Conservation (phyloP, 2,329 filamentous ascomycete genomes). For the Nannizzia gypsea region DNA sequence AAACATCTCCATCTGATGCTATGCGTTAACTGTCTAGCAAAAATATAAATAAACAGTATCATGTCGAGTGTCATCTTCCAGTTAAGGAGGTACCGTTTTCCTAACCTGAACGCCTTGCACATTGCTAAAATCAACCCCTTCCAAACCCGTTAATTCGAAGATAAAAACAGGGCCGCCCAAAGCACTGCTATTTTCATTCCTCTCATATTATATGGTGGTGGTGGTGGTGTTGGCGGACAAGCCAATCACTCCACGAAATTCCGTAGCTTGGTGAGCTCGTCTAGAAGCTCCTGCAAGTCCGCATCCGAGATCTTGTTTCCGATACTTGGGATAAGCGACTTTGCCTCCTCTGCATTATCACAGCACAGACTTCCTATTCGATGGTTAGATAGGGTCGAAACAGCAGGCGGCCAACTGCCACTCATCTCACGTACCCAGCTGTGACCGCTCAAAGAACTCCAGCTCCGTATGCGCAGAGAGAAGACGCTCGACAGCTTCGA, state of each 20-base stretch:
- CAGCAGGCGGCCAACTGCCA: not conserved
- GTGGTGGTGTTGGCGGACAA: too few species aligned
- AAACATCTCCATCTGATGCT: not conserved
- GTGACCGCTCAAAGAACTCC: constrained; percentile 84
- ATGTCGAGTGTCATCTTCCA: not conserved
- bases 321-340: constrained; percentile 83
- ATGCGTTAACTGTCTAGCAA: not conserved
- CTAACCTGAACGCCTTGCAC: not conserved
- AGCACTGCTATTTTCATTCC: not conserved
- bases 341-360: constrained; percentile 86
- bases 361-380: constrained; percentile 73
- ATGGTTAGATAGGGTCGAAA: not conserved
- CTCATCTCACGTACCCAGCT: constrained; percentile 54
- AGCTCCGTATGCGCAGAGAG: constrained; percentile 64
- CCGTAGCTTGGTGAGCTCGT: constrained; percentile 77
- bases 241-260: constrained; percentile 33
- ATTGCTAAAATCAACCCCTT: not conserved
- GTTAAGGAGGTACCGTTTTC: not conserved
- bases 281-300: constrained; percentile 73
- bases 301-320: constrained; percentile 83
- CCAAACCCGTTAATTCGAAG: not conserved
- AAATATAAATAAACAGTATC: not conserved
- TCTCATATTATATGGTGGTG: not conserved
- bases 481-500: constrained; percentile 84
- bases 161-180: not conserved